Evolutionary conservation across 208 protist genomes (phyloP), one percentile per base, ranked within the genome.

Genomic region (Plasmodiophora brassicae): DNA sequence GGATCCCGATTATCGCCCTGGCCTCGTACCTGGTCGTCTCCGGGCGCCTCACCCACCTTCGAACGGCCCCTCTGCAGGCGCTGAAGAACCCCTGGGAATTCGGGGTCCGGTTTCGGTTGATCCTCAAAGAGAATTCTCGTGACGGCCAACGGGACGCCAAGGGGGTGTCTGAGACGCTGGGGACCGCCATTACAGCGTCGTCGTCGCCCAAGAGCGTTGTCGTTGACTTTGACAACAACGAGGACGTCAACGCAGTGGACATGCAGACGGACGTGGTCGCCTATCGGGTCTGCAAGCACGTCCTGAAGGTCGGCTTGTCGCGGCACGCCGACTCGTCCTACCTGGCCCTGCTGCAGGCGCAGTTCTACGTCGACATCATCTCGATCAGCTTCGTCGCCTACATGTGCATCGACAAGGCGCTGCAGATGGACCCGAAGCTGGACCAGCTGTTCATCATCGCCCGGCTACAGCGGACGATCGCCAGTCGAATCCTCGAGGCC

Each of bases 21-120:
- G 20, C 65, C 32, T 78, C 65, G 5, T 78, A 38, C 41, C 65
- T 78, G 10, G n/a, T 78, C 14, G n/a, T 78, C 20, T 8, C 32
- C 32, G 65, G 65, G 32, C 65, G 65, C 41, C n/a, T 78, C 5
- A 38, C 32, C 10, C 65, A 78, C n/a, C 65, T 78, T 78, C 65
- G 65, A 32, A 32, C 65, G 10, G n/a, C 41, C 10, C 65, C 65
- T 14, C 5, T 78, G 10, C 20, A n/a, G n/a, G 65, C 32, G 41
- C 65, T 78, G 41, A 5, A 78, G 5, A 78, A 78, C n/a, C 65
- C 65, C n/a, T 78, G 65, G 65, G 65, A 78, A 38, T 14, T 78
- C 14, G 14, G 41, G n/a, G 41, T 78, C 41, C 65, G 65, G 5
- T 78, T 78, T 5, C 65, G 65, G 41, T 44, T 78, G 5, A 5